Base-by-base conservation (phyloP, 1,284 basidiomycete species). In the Cutaneotrichosporon dermatis region DNA sequence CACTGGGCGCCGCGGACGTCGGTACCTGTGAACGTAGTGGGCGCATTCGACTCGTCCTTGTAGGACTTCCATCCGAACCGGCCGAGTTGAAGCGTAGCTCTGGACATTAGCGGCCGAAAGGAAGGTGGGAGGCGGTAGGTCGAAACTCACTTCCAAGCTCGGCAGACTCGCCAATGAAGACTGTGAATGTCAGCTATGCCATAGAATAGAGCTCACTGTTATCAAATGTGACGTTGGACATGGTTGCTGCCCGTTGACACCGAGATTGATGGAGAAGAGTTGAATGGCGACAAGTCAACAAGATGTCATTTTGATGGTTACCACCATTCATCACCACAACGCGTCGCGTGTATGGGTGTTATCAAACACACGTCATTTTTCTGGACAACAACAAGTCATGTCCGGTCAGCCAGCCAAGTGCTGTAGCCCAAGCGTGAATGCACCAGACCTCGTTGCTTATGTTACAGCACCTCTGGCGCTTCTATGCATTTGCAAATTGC, bases 1-100 rank as follows among this genome's bases (percentile, higher is more conserved):
- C 94, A 98, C 63, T 88, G 86, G 0, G 86, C 88, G 83, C 87
- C 89, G 76, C 91, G 91, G 64, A 97, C 88, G 65, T 92, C 88
- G 13, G 78, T 79, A 0, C 86, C 83, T 11, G 84, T 80, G 61
- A 94, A 84, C 4, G 89, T 87, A 9, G 83, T 82, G 49, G 70
- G 74, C 8, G 73, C 70, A 55, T 74, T 76, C 49, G 75, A 73
- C 59, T 86, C 84, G 53, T 85, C 86, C 69, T 88, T 73, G 49
- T 77, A 72, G 7, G 79, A 72, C 67, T 84, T 95, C 94, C 94
- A 97, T 6, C 91, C 93, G 79, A 97, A 88, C 93, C 94, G 68
- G 87, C 89, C 34, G 83, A 73, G 16, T 91, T 92, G 68, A 97
- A 84, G 68, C 93, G 89, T 58, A 97, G 85, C 80, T 93, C 92